Base-by-base conservation (phyloP, 208 protist species). In the Acanthamoeba rhysodes region DNA sequence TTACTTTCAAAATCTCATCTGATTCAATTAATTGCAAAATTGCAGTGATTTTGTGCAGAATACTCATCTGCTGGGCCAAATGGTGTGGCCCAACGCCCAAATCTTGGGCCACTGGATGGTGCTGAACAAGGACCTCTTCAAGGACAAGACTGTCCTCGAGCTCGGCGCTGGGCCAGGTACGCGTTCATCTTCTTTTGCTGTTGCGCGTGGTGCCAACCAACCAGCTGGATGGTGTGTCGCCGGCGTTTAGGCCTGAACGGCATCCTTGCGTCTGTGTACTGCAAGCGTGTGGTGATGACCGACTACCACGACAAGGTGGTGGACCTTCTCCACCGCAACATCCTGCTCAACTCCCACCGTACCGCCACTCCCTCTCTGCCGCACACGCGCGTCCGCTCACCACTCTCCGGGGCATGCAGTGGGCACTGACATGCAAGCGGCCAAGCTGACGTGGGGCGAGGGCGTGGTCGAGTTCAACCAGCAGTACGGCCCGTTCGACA, bases 211-310 rank as follows among this genome's bases (percentile, higher is more conserved):
- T n/a, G n/a, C n/a, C n/a, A n/a, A n/a, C n/a, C n/a, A n/a, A n/a
- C n/a, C n/a, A n/a, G n/a, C n/a, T n/a, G n/a, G n/a, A n/a, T n/a
- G n/a, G n/a, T n/a, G n/a, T n/a, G n/a, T n/a, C n/a, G n/a, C n/a
- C n/a, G n/a, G n/a, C n/a, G 18, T 18, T 27, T 22, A 84, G 74
- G 74, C 27, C 74, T 84, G 10, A 84, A 84, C 74, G 74, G 74
- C 41, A 84, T 84, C 27, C 74, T 84, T 7, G 74, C 74, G 2
- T 84, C 74, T 41, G 74, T 84, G 41, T 84, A 55, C 74, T 84
- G 74, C 74, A 84, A 84, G 74, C 74, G 74, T 8, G 74, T 84
- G 74, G 74, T 84, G 74, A 84, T 84, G 74, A 84, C 74, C 45
- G 74, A 84, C 41, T 84, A 84, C 45, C 74, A 84, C 74, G 74